Evolutionary conservation across 495 filamentous ascomycete genomes (phyloP).

Genomic region (Penicillium coffeae): DNA sequence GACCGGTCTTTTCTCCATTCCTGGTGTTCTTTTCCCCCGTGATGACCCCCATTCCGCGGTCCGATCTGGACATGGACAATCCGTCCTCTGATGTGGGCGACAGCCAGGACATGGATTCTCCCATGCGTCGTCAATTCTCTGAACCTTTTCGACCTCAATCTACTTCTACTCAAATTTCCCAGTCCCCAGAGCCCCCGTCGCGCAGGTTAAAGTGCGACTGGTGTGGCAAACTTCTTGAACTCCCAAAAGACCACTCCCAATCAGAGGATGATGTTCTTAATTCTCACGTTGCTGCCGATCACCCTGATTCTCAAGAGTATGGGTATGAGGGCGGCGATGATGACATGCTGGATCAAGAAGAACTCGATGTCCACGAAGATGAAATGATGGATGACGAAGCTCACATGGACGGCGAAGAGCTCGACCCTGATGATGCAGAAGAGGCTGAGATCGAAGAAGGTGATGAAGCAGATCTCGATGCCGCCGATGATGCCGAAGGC

Average conservation of each 20-base stretch:
- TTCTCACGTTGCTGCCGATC: slow-evolving; percentile 29
- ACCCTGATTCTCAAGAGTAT: slow-evolving; percentile 29
- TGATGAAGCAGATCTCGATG: slow-evolving; percentile 13
- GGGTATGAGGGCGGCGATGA: slow-evolving; percentile 10
- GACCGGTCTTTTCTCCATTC: slow-evolving; percentile 2
- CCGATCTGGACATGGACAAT: slow-evolving; percentile 36
- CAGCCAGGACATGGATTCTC: slow-evolving; percentile 42
- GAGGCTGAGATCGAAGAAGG: slow-evolving; percentile 15
- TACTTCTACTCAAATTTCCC: slow-evolving; percentile 36
- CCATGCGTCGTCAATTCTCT: slow-evolving; percentile 43
- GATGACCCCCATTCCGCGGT: slow-evolving; percentile 38
- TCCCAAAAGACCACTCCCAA: slow-evolving; percentile 19
- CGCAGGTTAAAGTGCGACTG: slow-evolving; percentile 30
- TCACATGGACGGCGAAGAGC: slow-evolving; percentile 9
- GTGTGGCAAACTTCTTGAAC: slow-evolving; percentile 36
- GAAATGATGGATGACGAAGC: neutral
- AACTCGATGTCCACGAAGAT: slow-evolving; percentile 1
- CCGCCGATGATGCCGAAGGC: slow-evolving; percentile 20
- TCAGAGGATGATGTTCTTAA: slow-evolving; percentile 30
- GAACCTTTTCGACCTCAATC: slow-evolving; percentile 36
- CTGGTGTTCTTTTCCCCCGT: slow-evolving; percentile 5
- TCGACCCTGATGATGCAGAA: slow-evolving; percentile 18
- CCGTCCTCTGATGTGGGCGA: slow-evolving; percentile 39
- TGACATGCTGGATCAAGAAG: slow-evolving; percentile 2
- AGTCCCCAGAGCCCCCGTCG: slow-evolving; percentile 30